A percentile compares a stretch with the other conserved stretches of the same genome.
Conservation (phyloP, 495 filamentous ascomycete species). For the Cercophora newfieldiana region DNA sequence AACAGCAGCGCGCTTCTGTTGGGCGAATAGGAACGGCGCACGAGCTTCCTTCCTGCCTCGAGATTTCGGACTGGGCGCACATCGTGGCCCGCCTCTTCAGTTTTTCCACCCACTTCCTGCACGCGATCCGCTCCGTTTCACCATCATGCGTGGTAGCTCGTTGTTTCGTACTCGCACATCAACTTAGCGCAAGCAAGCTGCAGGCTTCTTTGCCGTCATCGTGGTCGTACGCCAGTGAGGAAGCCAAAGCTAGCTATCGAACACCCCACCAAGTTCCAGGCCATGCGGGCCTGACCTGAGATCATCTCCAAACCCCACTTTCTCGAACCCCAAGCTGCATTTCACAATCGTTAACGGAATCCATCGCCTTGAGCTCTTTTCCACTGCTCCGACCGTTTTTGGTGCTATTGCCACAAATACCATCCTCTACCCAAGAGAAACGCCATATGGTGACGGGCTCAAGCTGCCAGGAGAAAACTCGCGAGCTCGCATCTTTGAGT, state of each 20-base stretch:
- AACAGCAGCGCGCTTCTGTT: neutral
- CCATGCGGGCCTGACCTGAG: too few relatives aligned
- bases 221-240: neutral
- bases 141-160: neutral
- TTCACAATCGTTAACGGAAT: neutral
- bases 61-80: neutral
- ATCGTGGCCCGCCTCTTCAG: neutral
- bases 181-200: neutral
- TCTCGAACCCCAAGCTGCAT: neutral
- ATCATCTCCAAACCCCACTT: neutral
- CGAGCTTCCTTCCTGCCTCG: neutral
- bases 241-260: neutral
- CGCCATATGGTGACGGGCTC: neutral
- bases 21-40: neutral
- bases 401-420: neutral
- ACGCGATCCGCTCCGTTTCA: neutral
- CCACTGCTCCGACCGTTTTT: neutral
- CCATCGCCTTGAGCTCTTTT: too few relatives aligned
- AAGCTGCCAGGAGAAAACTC: neutral
- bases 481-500: neutral
- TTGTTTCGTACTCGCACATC: neutral
- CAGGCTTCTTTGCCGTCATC: neutral
- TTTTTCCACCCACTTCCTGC: neutral
- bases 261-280: neutral
- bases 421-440: neutral